Conservation (phyloP, 2,329 filamentous ascomycete genomes). For the Aspergillus neotritici region DNA sequence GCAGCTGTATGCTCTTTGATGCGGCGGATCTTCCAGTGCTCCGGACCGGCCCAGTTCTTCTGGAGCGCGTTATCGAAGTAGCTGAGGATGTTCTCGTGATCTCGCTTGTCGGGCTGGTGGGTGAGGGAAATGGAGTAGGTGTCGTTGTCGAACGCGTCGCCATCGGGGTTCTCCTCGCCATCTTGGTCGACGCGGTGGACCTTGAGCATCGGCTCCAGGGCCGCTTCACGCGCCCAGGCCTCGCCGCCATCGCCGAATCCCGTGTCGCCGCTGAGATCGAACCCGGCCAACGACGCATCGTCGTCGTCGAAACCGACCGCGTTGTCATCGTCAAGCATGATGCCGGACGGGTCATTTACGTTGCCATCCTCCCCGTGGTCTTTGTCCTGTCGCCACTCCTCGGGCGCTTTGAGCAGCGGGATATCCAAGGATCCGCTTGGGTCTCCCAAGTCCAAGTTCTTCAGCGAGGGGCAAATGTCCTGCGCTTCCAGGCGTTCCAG, state of each 20-base stretch:
- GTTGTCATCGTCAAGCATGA: constrained; percentile 83
- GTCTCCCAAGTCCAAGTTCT: constrained; percentile 86
- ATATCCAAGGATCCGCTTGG: constrained; percentile 80
- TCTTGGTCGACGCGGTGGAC: constrained; percentile 57
- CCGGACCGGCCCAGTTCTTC: constrained; percentile 97
- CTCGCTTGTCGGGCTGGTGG: constrained; percentile 59
- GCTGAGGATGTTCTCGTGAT: constrained; percentile 90
- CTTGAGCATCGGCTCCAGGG: constrained; percentile 77
- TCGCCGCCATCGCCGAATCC: constrained; percentile 95
- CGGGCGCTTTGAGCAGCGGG: constrained; percentile 81
- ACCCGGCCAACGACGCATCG: constrained; percentile 63
- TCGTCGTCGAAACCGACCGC: constrained; percentile 76
- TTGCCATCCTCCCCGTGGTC: constrained; percentile 50
- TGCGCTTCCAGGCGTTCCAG: constrained; percentile 71
- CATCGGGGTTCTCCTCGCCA: constrained; percentile 49
- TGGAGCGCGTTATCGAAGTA: constrained; percentile 96
- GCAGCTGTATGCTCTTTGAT: constrained; percentile 71
- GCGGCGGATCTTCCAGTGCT: constrained; percentile 94
- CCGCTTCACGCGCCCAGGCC: constrained; percentile 87
- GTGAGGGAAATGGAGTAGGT: constrained; percentile 77
- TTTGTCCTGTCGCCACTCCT: constrained; percentile 73
- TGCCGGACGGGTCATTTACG: constrained; percentile 65
- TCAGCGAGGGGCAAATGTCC: constrained; percentile 90
- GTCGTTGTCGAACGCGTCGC: constrained; percentile 57
- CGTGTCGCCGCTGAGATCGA: constrained; percentile 63